Base-by-base conservation (phyloP, 768 basidiomycete species). In the Lactarius sanguifluus region DNA sequence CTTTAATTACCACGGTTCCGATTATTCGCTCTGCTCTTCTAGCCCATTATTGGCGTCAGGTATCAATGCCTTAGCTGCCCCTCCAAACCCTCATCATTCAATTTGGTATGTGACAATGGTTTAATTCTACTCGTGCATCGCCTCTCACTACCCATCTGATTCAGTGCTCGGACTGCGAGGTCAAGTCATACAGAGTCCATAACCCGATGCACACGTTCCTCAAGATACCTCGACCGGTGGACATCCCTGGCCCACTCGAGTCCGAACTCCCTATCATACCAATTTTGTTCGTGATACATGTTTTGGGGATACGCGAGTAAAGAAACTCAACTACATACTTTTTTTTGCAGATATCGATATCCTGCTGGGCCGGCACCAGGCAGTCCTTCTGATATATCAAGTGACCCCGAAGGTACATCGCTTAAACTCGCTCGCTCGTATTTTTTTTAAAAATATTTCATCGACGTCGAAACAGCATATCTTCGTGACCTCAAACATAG, bases 51-150 rank as follows among this genome's bases (percentile, higher is more conserved):
- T 61, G 94, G 96, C 5, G 78, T 83, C 57, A 82, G 95, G 47
- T 98, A 90, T 75, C 95, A 97, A 73, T 98, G 96, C 73, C 92
- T 90, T 15, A 90, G 88, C 66, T 98, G 96, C 72, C 85, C 92
- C 0, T 94, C 94, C 3, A 80, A 79, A 41, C 87, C 92, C 0
- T 78, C 77, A 28, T 75, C 85, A 13, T 95, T 85, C 75, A 96
- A 84, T 74, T 77, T 97, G 72, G 95, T 96, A 73, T 64, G 85
- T 75, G 8, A 7, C 38, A 40, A 40, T 12, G 36, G 13, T 38
- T 0, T 13, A 64, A 36, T 41, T 25, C 40, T 25, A 20, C 58
- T 59, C 20, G 8, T 41, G 23, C 32, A 15, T 20, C 18, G 16
- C 20, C 52, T n/a, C 59, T 61, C 56, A 52, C 50, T 23, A 50